phyloP scores from a whole-genome alignment of 148 eudicot species.

The Dianthus caryophyllus region DNA sequence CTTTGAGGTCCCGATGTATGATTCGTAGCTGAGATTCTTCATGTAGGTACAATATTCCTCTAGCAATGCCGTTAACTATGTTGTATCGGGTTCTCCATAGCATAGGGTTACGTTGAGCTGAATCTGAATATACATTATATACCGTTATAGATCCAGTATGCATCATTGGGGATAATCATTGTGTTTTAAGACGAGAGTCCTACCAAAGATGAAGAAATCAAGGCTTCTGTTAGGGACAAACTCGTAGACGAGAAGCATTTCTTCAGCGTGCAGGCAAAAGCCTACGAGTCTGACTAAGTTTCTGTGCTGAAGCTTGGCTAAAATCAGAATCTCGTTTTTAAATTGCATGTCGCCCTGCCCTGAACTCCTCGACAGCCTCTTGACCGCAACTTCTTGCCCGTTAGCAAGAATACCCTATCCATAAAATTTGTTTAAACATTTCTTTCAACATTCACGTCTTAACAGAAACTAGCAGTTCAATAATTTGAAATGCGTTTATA shows the following conservation, averaged over 20 bases:
- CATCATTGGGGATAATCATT: not conserved
- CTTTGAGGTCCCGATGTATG: constrained; percentile 42
- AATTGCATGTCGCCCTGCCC: constrained; percentile 25
- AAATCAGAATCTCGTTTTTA: constrained; percentile 26
- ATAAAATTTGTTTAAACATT: not conserved
- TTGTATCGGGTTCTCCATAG: constrained; percentile 25
- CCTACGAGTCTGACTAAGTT: constrained; percentile 28
- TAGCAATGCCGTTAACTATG: constrained; percentile 33
- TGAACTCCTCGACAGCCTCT: constrained; percentile 19
- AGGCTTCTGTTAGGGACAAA: constrained; percentile 26
- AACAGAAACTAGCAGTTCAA: not conserved
- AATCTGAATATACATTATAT: constrained; percentile 12
- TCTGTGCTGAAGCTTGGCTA: constrained; percentile 26
- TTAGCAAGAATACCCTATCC: constrained; percentile 23
- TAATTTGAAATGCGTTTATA: not conserved
- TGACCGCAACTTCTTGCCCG: constrained; percentile 27
- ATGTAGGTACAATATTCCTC: constrained; percentile 39
- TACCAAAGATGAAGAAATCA: constrained; percentile 24
- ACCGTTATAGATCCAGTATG: not conserved
- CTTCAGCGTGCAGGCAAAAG: constrained; percentile 27
- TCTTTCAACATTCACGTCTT: not conserved
- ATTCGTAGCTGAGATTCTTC: constrained; percentile 34
- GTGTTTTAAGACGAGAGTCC: not conserved
- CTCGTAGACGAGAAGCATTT: constrained; percentile 32
- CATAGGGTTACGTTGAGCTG: constrained; percentile 7